Base-by-base conservation (phyloP, 495 filamentous ascomycete species). In the Penicillium macrosclerotiorum region DNA sequence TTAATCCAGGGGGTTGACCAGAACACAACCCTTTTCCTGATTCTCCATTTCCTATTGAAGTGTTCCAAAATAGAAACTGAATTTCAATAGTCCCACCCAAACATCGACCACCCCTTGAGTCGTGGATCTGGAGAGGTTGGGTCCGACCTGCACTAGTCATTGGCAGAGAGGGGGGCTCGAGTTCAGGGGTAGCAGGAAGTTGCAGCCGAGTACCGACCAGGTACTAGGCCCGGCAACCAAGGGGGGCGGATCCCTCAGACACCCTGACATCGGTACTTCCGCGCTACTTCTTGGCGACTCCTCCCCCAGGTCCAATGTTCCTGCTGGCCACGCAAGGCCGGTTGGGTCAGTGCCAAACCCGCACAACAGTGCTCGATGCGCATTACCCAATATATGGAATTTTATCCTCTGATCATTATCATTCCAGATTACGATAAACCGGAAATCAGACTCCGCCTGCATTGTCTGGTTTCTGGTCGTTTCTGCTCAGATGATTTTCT, bases 61-160 rank as follows among this genome's bases (percentile, higher is more conserved):
- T n/a, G n/a, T n/a, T n/a, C n/a, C 25, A 49, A 54, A 50, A 55
- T 52, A 52, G 57, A 45, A 49, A 35, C 37, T 13, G 35, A 36
- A 42, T 45, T n/a, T 57, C 56, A 60, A 54, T 60, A 63, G 56
- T 59, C 23, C 18, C 22, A 40, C 41, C 26, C 19, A 27, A 24
- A 37, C 26, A 32, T 22, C 18, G 42, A 37, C 4, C 25, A 20
- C 56, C 55, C 59, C 59, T 63, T 63, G 59, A 63, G 51, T 63
- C 55, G 51, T 51, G 42, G 45, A 52, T 44, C 22, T 39, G 37
- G 35, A 38, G 25, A 19, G 29, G 41, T 45, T 16, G 17, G 46
- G 25, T 41, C 38, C 45, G 42, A 46, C 47, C 47, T 34, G 26
- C 47, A 26, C 37, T 43, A 42, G 42, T 51, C 25, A 18, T 20